A percentile compares a stretch with the other conserved stretches of the same genome.
These are phyloP conservation scores for Trichoderma sp. DNA, from an alignment of 2,329 filamentous ascomycete genomes.

Conservation along the genomic window DNA sequence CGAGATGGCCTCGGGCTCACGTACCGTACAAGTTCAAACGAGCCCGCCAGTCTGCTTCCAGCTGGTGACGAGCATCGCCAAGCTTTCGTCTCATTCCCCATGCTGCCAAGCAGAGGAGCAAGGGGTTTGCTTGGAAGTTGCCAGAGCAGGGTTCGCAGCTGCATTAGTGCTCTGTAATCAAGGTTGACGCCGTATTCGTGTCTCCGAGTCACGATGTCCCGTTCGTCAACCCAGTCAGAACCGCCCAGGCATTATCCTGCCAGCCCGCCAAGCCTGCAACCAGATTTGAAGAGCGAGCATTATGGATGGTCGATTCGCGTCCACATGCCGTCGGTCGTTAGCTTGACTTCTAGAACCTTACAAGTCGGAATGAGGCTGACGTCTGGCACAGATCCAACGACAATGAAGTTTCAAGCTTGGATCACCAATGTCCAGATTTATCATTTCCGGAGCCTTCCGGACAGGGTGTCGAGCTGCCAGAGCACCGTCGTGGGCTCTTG, in stretches of 20 bases:
- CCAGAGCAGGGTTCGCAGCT: not conserved
- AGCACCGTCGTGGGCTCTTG: not conserved
- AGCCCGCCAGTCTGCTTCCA: not conserved
- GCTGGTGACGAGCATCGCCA: not conserved
- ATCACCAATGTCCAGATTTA: not conserved
- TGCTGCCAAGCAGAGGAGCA: not conserved
- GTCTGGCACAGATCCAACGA: not conserved
- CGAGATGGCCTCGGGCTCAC: not conserved
- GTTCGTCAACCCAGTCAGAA: not conserved
- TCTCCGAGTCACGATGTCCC: not conserved
- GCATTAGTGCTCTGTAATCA: not conserved
- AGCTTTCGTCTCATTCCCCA: not conserved
- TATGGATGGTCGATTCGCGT: not conserved
- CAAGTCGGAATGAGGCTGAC: not conserved
- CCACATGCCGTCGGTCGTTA: not conserved
- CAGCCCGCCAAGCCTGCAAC: too few relatives aligned
- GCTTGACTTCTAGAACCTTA: not conserved
- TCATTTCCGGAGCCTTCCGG: constrained; percentile 24
- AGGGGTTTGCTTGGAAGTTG: not conserved
- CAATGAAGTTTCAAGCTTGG: not conserved
- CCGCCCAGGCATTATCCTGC: not conserved
- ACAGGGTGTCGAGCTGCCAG: not conserved
- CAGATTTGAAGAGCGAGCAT: not conserved
- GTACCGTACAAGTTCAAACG: not conserved
- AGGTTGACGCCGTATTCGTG: constrained; percentile 5